Percentiles rank a stretch among this genome's conserved stretches.
Conservation (phyloP, 1,139 yeast species). For the Suhomyces maxii region DNA sequence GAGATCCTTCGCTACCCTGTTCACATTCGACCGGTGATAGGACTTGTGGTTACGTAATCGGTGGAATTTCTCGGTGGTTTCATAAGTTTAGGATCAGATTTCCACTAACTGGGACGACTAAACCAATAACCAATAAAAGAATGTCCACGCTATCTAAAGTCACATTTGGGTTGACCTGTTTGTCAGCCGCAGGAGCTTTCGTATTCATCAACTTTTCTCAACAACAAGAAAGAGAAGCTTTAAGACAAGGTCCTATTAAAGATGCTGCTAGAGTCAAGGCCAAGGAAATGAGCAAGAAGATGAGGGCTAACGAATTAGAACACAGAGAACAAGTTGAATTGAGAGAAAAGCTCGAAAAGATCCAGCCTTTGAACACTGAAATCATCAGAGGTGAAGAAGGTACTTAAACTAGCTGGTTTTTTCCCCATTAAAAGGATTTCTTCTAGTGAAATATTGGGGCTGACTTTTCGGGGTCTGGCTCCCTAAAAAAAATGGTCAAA, state of each 20-base stretch:
- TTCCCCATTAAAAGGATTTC: no score
- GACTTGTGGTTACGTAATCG: no score
- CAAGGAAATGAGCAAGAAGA: conserved; percentile 40
- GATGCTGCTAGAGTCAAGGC: conserved; percentile 65
- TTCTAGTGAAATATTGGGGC: no score
- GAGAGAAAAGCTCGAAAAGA: conserved; percentile 57
- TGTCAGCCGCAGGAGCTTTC: conserved; percentile 58
- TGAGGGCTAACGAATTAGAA: conserved; percentile 62
- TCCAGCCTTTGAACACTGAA: conserved; percentile 60
- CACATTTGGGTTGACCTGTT: conserved; percentile 61
- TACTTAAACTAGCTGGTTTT: neutral
- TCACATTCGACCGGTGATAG: no score
- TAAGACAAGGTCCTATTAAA: conserved; percentile 77
- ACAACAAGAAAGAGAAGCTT: conserved; percentile 61
- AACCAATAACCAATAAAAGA: neutral
- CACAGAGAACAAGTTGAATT: conserved; percentile 74
- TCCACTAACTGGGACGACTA: no score
- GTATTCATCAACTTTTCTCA: conserved; percentile 70
- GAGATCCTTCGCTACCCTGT: no score
- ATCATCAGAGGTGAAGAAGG: conserved; percentile 36
- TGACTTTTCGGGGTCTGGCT: no score
- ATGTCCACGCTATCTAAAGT: conserved; percentile 77
- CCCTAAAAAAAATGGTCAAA: no score
- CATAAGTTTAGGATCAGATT: no score
- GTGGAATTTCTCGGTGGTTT: no score